Percentiles rank a stretch among this genome's conserved stretches.
Evolutionary conservation across 352 stramenopile genomes (phyloP).

Genomic region (Phytopythium kandeliae): DNA sequence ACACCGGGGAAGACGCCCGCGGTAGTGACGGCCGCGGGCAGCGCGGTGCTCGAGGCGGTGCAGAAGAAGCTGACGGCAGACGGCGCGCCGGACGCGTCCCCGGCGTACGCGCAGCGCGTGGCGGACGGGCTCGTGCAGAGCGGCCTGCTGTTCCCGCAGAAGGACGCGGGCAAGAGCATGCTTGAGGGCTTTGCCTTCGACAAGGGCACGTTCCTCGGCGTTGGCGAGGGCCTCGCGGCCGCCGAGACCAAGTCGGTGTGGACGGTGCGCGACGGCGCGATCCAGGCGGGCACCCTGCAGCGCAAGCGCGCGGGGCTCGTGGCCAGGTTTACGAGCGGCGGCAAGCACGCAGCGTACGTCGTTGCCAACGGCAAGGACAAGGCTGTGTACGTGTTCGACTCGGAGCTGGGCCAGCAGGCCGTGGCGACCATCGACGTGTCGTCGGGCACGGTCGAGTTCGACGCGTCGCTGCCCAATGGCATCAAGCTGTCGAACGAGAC

Average conservation of each 20-base stretch:
- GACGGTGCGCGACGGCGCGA: conserved; percentile 25
- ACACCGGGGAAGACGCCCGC: conserved; percentile 11
- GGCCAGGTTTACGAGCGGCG: conserved; percentile 12
- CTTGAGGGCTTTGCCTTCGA: conserved; percentile 19
- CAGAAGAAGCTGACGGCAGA: conserved; percentile 15
- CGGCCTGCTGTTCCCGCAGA: conserved; percentile 22
- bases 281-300: conserved; percentile 21
- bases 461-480: conserved; percentile 18
- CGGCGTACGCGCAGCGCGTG: conserved; percentile 12
- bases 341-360: conserved; percentile 17
- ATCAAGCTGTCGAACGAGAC: conserved; percentile 37
- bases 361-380: conserved; percentile 21
- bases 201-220: conserved; percentile 16
- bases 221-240: conserved; percentile 12
- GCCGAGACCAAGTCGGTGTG: conserved; percentile 16
- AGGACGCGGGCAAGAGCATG: conserved; percentile 5
- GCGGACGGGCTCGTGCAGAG: conserved; percentile 27
- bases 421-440: conserved; percentile 20
- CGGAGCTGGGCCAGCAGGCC: conserved; percentile 16
- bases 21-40: conserved; percentile 14
- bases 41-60: conserved; percentile 17
- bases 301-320: conserved; percentile 21
- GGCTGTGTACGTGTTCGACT: conserved; percentile 22
- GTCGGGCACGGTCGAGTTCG: conserved; percentile 25
- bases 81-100: conserved; percentile 3